Percentiles rank a stretch among this genome's conserved stretches.
phyloP scores from a whole-genome alignment of 179 eudicot species.

The Patellifolia procumbens region DNA sequence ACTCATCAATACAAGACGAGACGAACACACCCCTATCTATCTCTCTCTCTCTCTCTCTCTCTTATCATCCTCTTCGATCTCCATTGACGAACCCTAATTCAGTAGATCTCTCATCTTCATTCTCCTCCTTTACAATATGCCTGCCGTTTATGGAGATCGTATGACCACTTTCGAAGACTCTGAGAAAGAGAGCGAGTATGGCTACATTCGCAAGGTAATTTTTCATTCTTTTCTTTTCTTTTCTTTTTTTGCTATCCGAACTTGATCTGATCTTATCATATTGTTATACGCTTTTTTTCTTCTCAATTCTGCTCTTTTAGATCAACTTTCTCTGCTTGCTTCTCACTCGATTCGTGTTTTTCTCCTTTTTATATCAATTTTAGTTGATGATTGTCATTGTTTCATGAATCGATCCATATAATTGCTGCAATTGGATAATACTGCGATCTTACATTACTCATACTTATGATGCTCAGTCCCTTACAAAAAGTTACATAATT shows the following conservation, averaged over 20 bases:
- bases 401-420: background rate
- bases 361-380: background rate
- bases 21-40: background rate
- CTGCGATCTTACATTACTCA: constrained; percentile 18
- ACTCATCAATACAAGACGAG: constrained; percentile 8
- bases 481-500: background rate
- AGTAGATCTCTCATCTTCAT: constrained; percentile 19
- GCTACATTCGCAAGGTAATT: constrained; percentile 90
- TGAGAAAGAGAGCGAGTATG: constrained; percentile 98
- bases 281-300: background rate
- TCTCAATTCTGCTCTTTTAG: background rate
- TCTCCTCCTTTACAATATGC: constrained; percentile 50
- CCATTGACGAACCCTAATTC: constrained; percentile 27
- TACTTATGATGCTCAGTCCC: background rate
- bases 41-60: constrained; percentile 10
- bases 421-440: background rate
- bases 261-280: background rate
- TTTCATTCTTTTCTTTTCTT: background rate
- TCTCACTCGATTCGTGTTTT: background rate
- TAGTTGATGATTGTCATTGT: background rate
- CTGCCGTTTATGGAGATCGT: constrained; percentile 75
- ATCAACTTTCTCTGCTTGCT: constrained; percentile 15
- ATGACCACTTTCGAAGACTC: constrained; percentile 94
- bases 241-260: too few relatives aligned
- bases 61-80: constrained; percentile 19